Base-by-base conservation (phyloP, 192 early-diverging fungal species). In the Podila verticillata region DNA sequence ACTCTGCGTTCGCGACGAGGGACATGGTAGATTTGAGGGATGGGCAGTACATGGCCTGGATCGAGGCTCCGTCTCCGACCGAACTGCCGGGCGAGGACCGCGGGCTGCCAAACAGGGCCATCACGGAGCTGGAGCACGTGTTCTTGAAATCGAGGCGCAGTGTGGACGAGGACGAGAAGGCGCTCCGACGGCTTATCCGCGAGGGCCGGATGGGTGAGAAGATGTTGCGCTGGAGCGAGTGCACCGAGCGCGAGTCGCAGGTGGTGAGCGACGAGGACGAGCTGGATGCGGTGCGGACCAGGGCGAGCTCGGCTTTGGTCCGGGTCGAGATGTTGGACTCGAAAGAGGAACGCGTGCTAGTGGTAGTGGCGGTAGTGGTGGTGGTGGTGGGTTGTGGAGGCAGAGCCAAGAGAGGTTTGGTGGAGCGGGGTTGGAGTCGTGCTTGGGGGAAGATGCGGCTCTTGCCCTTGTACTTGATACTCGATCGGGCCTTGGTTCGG, bases 61-160 rank as follows among this genome's bases (percentile, higher is more conserved):
- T 62, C 7, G 73, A 75, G 0, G 73, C 73, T 2, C 65, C 66
- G 44, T 75, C 73, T 32, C 44, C 54, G 31, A 75, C 30, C 1
- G 65, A 68, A 0, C 66, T 66, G 17, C 68, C 64, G 26, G 73
- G 73, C 20, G 66, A 75, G 0, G 73, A 75, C 31, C 54, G 62
- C 19, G 73, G 59, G 22, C 73, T 74, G 17, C 73, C 73, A 48
- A 67, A 74, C 13, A 74, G 54, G 10, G 57, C 73, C 29, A 75
- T 36, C 17, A 75, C 44, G 0, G 73, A 75, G 26, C 61, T 64
- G 1, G 70, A 72, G 0, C 68, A 60, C 15, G 60, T 48, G 31
- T 22, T 49, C 0, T 60, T 57, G 65, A 57, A 62, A 9, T 74
- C 72, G 28, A 74, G 59, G 6, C 60, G 58, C 8, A 74, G 60